Base-by-base conservation (phyloP, 441 rosid genomes). In the Brassica balearica region DNA sequence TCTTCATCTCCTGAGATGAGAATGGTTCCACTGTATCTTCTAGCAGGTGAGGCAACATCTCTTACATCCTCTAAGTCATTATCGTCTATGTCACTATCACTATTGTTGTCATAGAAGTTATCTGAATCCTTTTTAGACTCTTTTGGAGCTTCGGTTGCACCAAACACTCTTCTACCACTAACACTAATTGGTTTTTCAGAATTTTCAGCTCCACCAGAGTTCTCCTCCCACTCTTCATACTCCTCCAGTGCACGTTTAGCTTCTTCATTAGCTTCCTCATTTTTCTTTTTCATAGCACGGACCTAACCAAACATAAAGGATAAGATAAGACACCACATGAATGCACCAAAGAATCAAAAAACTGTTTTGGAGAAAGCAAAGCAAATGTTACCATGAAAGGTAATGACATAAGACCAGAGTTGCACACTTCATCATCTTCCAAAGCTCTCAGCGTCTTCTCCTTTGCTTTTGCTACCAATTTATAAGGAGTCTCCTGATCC, bases 101-200 rank as follows among this genome's bases (percentile, higher is more conserved):
- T 86, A 84, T 92, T 84, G 70, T 83, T 84, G 72, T 83, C 86
- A 73, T 83, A 85, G 62, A 69, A 82, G 70, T 87, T 82, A 74
- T 89, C 80, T 43, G 83, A 74, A 69, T 82, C 85, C 61, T 55
- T 78, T 74, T 78, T 83, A 34, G 83, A 60, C 80, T 91, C 80
- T 89, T 36, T 36, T 36, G 41, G 41, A 36, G 2, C 41, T 36
- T 36, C 14, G 3, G 71, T 81, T 32, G 84, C 82, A 73, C 99
- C 96, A 77, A 93, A 95, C 62, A 89, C 88, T 86, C 88, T 91
- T 87, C 89, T 88, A 68, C 99, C 98, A 82, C 88, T 86, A 65
- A 75, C 77, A 60, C 51, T 55, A 48, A 82, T 81, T 5, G 43
- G n/a, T 29, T 83, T 81, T 72, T 83, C 79, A 7, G 65, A 9